Conservation (phyloP, 306 rosid genomes). For the Rosa chinensis region DNA sequence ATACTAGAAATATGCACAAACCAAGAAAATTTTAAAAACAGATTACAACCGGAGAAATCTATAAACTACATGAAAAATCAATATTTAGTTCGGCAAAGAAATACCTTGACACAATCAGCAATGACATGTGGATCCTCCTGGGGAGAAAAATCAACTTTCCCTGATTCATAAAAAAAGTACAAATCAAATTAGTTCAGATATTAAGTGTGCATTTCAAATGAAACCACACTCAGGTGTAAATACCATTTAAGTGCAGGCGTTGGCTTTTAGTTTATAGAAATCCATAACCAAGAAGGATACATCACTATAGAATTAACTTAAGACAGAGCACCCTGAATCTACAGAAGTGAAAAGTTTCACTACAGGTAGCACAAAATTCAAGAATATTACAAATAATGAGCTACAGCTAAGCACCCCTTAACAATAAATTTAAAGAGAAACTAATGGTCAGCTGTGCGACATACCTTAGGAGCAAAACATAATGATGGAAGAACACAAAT, state of each 20-base stretch:
- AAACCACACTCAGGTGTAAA: conserved; percentile 1
- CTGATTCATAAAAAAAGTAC: conserved; percentile 49
- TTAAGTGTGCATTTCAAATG: not conserved
- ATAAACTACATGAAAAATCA: conserved; percentile 20
- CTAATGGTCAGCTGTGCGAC: conserved; percentile 10
- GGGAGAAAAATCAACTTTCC: conserved; percentile 77
- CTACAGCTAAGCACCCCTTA: conserved; percentile 1
- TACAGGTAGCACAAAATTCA: not conserved
- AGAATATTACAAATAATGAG: not conserved
- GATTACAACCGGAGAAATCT: conserved; percentile 20
- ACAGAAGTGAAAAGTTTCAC: not conserved
- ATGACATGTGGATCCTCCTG: conserved; percentile 90
- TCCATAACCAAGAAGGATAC: conserved; percentile 1
- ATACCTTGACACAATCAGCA: conserved; percentile 93
- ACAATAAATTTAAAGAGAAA: not conserved
- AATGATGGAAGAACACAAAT: conserved; percentile 10
- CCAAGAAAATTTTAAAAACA: conserved; percentile 19
- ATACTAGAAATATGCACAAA: conserved; percentile 49
- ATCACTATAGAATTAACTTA: not conserved
- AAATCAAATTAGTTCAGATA: conserved; percentile 27
- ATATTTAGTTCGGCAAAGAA: conserved; percentile 10
- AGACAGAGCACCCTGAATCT: not conserved
- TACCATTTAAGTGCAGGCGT: conserved; percentile 7
- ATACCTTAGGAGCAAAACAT: conserved; percentile 12
- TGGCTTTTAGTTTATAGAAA: conserved; percentile 10